Percentiles rank a stretch among this genome's conserved stretches.
These are phyloP conservation scores for Wickerhamiella galacta DNA, from an alignment of 805 yeast species.

Conservation along the genomic window DNA sequence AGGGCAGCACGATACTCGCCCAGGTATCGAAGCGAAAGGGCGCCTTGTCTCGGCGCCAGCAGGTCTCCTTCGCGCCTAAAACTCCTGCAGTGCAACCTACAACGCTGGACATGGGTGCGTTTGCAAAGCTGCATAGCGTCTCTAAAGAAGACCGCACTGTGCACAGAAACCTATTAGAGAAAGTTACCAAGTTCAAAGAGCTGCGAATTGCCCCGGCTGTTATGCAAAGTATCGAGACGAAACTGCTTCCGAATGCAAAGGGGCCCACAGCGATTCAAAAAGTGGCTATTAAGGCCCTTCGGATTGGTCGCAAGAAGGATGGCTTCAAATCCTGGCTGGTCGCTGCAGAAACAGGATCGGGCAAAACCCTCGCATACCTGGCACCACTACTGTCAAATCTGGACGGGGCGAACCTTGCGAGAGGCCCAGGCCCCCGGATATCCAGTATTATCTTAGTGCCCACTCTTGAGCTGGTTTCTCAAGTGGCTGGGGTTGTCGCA, in stretches of 20 bases:
- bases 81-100: slow-evolving; percentile 7
- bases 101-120: slow-evolving; percentile 21
- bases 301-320: slow-evolving; percentile 23
- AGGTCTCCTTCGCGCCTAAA: slow-evolving; percentile 2
- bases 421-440: slow-evolving; percentile 28
- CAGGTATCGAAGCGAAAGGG: slow-evolving; percentile 2
- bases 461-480: slow-evolving; percentile 75
- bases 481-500: slow-evolving; percentile 36
- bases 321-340: slow-evolving; percentile 48
- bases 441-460: slow-evolving; percentile 71
- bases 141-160: slow-evolving; percentile 15
- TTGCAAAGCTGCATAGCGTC: slow-evolving; percentile 17
- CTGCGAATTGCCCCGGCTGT: slow-evolving; percentile 52
- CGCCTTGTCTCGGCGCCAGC: slow-evolving; percentile 8
- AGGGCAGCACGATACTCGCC: slow-evolving; percentile 5
- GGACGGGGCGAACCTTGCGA: slow-evolving; percentile 35
- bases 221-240: slow-evolving; percentile 39
- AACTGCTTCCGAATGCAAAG: slow-evolving; percentile 25
- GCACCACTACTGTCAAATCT: slow-evolving; percentile 58
- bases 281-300: slow-evolving; percentile 47
- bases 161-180: slow-evolving; percentile 27
- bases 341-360: slow-evolving; percentile 96
- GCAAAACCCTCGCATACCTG: slow-evolving; percentile 86
- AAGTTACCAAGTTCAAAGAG: slow-evolving; percentile 47
- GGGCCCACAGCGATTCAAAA: slow-evolving; percentile 70